A percentile compares a stretch with the other conserved stretches of the same genome.
Conservation (phyloP, 1,284 basidiomycete species). For the Gomphus bonarii region DNA sequence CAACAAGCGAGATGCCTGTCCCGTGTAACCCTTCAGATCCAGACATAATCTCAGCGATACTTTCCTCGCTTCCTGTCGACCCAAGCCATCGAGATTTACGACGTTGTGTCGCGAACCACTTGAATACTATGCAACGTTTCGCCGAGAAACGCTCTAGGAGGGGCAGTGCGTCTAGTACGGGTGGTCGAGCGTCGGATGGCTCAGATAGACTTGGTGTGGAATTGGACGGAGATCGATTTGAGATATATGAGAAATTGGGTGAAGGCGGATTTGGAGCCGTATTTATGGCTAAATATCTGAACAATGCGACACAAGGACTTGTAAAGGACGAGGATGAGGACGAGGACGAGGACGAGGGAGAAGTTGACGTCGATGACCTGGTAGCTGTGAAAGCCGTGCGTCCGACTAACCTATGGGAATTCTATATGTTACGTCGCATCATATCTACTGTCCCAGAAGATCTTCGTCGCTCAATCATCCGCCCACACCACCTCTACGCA, state of each 20-base stretch:
- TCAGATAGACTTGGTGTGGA: constrained; percentile 29
- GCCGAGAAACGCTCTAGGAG: constrained; percentile 33
- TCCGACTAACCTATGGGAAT: constrained; percentile 90
- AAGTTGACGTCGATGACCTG: constrained; percentile 45
- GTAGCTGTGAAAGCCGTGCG: constrained; percentile 91
- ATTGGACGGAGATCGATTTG: constrained; percentile 54
- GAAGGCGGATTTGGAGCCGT: constrained; percentile 97
- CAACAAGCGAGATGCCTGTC: constrained; percentile 64
- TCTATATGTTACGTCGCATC: constrained; percentile 74
- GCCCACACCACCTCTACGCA: constrained; percentile 67
- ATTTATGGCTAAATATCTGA: constrained; percentile 69
- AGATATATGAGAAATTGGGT: constrained; percentile 80
- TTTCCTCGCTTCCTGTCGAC: constrained; percentile 60
- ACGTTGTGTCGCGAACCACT: constrained; percentile 39
- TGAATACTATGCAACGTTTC: constrained; percentile 62
- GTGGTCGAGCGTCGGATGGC: constrained; percentile 12
- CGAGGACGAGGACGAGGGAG: constrained; percentile 47
- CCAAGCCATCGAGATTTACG: constrained; percentile 59
- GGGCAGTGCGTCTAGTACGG: constrained; percentile 29
- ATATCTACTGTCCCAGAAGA: constrained; percentile 51
- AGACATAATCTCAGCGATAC: constrained; percentile 51
- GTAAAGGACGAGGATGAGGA: constrained; percentile 43
- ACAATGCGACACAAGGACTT: constrained; percentile 33
- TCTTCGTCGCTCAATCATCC: constrained; percentile 58
- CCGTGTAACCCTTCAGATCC: constrained; percentile 85